A percentile compares a stretch with the other conserved stretches of the same genome.
phyloP scores from a whole-genome alignment of 2,329 filamentous ascomycete species.

The Hysterium pulicare region DNA sequence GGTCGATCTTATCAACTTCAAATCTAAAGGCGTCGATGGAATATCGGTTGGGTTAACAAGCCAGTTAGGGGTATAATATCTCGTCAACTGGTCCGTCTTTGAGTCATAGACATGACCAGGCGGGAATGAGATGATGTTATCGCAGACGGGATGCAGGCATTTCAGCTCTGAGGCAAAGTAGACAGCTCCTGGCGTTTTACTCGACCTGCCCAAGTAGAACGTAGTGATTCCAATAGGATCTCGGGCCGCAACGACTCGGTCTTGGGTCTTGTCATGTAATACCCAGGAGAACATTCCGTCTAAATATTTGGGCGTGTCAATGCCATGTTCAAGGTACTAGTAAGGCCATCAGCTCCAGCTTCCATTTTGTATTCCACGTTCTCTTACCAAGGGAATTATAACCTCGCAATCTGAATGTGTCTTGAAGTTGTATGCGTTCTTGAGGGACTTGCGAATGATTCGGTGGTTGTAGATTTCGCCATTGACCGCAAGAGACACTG shows the following conservation, averaged over 20 bases:
- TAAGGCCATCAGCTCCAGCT: constrained; percentile 16
- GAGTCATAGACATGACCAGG: constrained; percentile 97
- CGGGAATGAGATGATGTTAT: constrained; percentile 90
- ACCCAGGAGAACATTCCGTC: constrained; percentile 99
- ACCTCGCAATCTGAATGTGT: constrained; percentile 98
- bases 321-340: constrained; percentile 86
- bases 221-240: constrained; percentile 97
- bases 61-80: constrained; percentile 92
- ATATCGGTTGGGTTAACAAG: constrained; percentile 74
- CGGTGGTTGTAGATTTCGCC: constrained; percentile 99
- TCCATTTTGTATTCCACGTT: neutral
- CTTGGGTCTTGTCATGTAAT: constrained; percentile 89
- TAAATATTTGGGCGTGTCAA: constrained; percentile 87
- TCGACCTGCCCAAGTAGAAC: constrained; percentile 91
- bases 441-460: constrained; percentile 82
- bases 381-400: constrained; percentile 86
- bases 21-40: constrained; percentile 76
- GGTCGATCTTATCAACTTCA: constrained; percentile 74
- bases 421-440: constrained; percentile 90
- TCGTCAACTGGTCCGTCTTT: constrained; percentile 75
- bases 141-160: constrained; percentile 87
- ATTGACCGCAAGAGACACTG: constrained; percentile 91
- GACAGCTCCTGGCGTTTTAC: constrained; percentile 73
- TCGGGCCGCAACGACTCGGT: constrained; percentile 88
- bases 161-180: constrained; percentile 99